phyloP scores from a whole-genome alignment of 306 rosid genomes.

The Corylus avellana region DNA sequence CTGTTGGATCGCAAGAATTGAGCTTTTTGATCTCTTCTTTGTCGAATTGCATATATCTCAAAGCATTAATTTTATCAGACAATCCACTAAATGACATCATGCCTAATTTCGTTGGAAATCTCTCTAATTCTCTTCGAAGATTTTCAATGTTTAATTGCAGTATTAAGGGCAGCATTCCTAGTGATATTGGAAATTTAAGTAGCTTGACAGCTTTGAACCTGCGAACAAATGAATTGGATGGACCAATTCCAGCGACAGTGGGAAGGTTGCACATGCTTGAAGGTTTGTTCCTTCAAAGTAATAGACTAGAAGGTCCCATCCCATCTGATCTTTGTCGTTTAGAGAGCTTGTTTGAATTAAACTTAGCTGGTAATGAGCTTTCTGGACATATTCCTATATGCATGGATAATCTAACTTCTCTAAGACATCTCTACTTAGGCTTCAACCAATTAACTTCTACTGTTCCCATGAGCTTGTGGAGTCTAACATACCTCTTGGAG shows the following conservation, averaged over 20 bases:
- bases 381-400: constrained; percentile 33
- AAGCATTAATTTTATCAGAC: constrained; percentile 3
- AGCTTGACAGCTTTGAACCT: constrained; percentile 4
- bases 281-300: constrained; percentile 13
- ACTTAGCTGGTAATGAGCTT: constrained; percentile 24
- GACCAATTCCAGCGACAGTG: constrained; percentile 31
- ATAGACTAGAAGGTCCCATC: not conserved
- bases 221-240: constrained; percentile 23
- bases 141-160: not conserved
- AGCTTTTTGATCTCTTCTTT: constrained; percentile 10
- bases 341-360: constrained; percentile 10
- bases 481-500: too few species aligned
- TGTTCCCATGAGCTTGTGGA: too few species aligned
- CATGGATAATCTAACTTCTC: constrained; percentile 24
- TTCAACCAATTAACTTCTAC: constrained; percentile 24
- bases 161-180: constrained; percentile 35
- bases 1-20: constrained; percentile 12
- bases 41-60: constrained; percentile 20
- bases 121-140: constrained; percentile 27
- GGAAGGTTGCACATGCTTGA: constrained; percentile 29
- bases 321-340: constrained; percentile 31
- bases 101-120: constrained; percentile 30
- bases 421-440: constrained; percentile 24
- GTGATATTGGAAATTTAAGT: constrained; percentile 1
- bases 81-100: constrained; percentile 36